Evolutionary conservation across 352 stramenopile species (phyloP).

Genomic region (Globisporangium perplexum): DNA sequence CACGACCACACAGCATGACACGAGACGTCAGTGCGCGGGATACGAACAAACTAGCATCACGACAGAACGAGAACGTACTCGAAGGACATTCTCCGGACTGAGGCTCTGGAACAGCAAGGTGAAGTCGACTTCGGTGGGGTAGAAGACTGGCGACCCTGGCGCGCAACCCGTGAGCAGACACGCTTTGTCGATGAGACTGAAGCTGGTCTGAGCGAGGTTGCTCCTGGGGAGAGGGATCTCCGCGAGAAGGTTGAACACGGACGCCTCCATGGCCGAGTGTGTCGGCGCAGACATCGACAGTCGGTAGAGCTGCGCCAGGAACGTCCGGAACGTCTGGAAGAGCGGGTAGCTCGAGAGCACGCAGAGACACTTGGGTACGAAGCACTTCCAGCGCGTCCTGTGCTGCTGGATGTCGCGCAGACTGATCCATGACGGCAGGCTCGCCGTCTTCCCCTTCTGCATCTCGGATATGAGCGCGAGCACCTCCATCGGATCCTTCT

Average conservation of each 20-base stretch:
- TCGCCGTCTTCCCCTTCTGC: slow-evolving; percentile 33
- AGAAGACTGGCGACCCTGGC: slow-evolving; percentile 24
- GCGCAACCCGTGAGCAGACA: slow-evolving; percentile 29
- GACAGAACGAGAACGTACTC: slow-evolving; percentile 19
- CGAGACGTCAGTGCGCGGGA: neutral
- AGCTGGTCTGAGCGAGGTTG: slow-evolving; percentile 24
- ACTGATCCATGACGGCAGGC: slow-evolving; percentile 58
- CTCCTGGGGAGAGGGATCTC: slow-evolving; percentile 31
- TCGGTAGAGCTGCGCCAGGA: slow-evolving; percentile 41
- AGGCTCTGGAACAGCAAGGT: slow-evolving; percentile 67
- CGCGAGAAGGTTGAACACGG: slow-evolving; percentile 51
- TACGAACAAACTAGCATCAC: neutral
- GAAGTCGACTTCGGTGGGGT: slow-evolving; percentile 59
- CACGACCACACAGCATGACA: neutral
- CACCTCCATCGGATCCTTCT: slow-evolving; percentile 55
- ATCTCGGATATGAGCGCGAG: slow-evolving; percentile 48
- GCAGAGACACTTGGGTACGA: slow-evolving; percentile 59
- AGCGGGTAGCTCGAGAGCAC: slow-evolving; percentile 47
- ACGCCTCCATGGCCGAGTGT: slow-evolving; percentile 28
- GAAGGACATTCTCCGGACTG: slow-evolving; percentile 57
- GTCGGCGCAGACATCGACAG: slow-evolving; percentile 25
- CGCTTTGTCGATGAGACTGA: slow-evolving; percentile 29
- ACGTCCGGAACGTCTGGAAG: slow-evolving; percentile 49
- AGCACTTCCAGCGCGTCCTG: slow-evolving; percentile 45
- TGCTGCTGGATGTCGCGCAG: slow-evolving; percentile 65